Percentiles rank a stretch among this genome's conserved stretches.
These are phyloP conservation scores for Umbelopsis sp. DNA, from an alignment of 192 early-diverging fungal genomes.

Conservation along the genomic window DNA sequence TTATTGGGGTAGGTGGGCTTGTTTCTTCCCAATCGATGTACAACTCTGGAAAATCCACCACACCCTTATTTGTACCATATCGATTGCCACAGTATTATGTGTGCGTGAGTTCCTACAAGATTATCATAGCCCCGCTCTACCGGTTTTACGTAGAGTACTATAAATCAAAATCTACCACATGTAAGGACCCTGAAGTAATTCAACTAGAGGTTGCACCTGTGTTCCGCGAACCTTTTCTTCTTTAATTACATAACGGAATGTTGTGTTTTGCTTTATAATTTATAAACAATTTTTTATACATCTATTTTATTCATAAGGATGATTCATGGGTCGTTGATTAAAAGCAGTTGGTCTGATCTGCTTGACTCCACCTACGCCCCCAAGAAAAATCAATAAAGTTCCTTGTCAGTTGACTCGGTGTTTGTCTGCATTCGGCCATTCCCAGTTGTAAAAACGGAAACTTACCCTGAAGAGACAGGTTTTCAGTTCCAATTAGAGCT, in stretches of 20 bases:
- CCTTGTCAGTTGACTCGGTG: conserved; percentile 15
- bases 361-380: background rate
- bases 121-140: background rate
- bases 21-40: background rate
- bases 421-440: conserved; percentile 8
- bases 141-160: background rate
- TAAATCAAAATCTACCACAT: background rate
- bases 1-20: conserved; percentile 9
- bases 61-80: conserved; percentile 6
- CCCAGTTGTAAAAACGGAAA: conserved; percentile 8
- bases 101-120: background rate
- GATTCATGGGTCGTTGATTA: conserved; percentile 13
- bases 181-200: conserved; percentile 16
- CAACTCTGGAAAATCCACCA: background rate
- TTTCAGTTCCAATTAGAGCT: conserved; percentile 68
- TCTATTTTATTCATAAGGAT: conserved; percentile 5
- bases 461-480: conserved; percentile 65
- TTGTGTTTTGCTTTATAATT: background rate
- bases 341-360: conserved; percentile 2
- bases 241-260: background rate
- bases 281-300: background rate
- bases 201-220: background rate
- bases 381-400: background rate
- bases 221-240: background rate
- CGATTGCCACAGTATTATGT: background rate